Evolutionary conservation across 164 flowering plant species (phyloP), one percentile per base, ranked within the genome.

Genomic region (Nymphaea colorata): DNA sequence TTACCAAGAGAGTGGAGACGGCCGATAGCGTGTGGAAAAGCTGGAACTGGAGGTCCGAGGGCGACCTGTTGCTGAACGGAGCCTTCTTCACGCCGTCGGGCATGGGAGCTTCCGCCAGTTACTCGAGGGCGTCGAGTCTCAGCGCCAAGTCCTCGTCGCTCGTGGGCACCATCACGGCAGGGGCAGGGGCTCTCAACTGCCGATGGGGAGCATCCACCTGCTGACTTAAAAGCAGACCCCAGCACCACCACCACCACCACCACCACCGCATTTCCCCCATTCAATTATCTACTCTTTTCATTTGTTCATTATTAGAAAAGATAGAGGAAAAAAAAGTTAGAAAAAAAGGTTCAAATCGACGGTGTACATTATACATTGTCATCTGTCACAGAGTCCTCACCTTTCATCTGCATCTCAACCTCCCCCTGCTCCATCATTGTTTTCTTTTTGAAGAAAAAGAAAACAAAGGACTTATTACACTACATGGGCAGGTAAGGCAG

Each of bases 31-130:
- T 57, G 65, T 89, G 97, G 97, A 85, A 83, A 73, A 63, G 73
- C 67, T 91, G 98, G 97, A 89, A 93, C 68, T 93, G 98, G 98
- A 88, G 97, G 57, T 91, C 98, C n/a, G 92, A 86, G 66, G 97
- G 97, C 18, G 98, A 94, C 74, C 44, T 91, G 73, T 12, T 94
- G 74, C 74, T 88, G 60, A 94, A 94, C 68, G 98, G 96, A n/a
- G 98, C 98, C 17, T 94, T 84, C 78, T 94, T 94, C 83, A 88
- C 88, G 41, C 81, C 95, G 15, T 94, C 99, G 6, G 99, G 99
- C 42, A 85, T 87, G 15, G 90, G 88, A 36, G 93, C 97, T 41
- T 83, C 96, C 3, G 84, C 89, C 10, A 90, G 90, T 79, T 94
- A 91, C 73, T 84, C 99, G 6, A 84, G 87, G 65, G 99, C 99